Conservation (phyloP, 805 yeast species). For the Candida hispaniensis region DNA sequence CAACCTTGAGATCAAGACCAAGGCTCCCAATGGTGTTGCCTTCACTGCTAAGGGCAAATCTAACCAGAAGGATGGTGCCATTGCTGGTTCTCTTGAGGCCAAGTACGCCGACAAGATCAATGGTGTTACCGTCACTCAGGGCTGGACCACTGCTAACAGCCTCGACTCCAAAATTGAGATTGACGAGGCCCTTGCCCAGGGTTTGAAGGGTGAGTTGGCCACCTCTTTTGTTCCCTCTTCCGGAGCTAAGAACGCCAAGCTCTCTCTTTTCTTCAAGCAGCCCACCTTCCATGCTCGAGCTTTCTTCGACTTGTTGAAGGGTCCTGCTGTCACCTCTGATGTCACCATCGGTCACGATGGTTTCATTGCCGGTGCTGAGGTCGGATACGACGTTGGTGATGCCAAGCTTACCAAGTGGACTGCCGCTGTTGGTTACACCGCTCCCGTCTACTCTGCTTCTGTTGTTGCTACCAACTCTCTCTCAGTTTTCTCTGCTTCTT, state of each 20-base stretch:
- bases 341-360: conserved; percentile 92
- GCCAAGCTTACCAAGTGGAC: conserved; percentile 92
- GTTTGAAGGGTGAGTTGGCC: conserved; percentile 84
- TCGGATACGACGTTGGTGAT: conserved; percentile 88
- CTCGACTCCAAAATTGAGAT: conserved; percentile 89
- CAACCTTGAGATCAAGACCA: conserved; percentile 78
- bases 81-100: conserved; percentile 83
- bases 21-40: conserved; percentile 92
- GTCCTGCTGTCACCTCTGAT: conserved; percentile 93
- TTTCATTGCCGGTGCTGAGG: conserved; percentile 92
- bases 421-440: conserved; percentile 86
- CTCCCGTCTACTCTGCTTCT: conserved; percentile 77
- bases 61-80: conserved; percentile 63
- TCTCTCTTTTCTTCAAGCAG: conserved; percentile 85
- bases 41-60: conserved; percentile 90
- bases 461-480: conserved; percentile 77
- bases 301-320: conserved; percentile 88
- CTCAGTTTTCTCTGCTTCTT: conserved; percentile 84
- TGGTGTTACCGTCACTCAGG: conserved; percentile 90
- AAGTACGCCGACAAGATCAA: conserved; percentile 86
- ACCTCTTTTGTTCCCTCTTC: conserved; percentile 81
- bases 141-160: conserved; percentile 92
- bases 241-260: conserved; percentile 68
- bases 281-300: conserved; percentile 90
- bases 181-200: conserved; percentile 84